Base-by-base conservation (phyloP, 148 eudicot species). In the Vaccinium vitisidaea region DNA sequence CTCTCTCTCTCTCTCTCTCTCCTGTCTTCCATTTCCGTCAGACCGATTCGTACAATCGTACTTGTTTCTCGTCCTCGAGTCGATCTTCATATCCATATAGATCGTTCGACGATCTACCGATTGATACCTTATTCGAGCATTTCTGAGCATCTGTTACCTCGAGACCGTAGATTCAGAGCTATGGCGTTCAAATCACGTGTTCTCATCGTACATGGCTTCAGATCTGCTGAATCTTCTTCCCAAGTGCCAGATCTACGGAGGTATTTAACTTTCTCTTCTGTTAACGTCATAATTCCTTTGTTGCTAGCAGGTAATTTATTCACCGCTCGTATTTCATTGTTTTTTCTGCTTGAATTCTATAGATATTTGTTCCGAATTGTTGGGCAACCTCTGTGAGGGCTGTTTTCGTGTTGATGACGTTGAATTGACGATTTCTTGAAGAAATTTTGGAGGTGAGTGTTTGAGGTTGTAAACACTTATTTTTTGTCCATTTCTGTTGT, bases 71-170 rank as follows among this genome's bases (percentile, higher is more conserved):
- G 4, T 32, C 39, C 61, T 48, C 4, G 13, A 48, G 39, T 14
- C 16, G 46, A 2, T 55, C 27, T 76, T 30, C 61, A 15, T 39
- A 85, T 80, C 78, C n/a, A 12, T 1, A 3, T 81, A 49, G 85
- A 81, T 87, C 88, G 88, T 39, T 63, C 30, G 54, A 46, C 70
- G 89, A 84, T 87, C 87, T 85, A 83, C 79, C 19, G 19, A 69
- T 84, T 71, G 88, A 82, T 13, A 49, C 85, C 74, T 69, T 84
- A 39, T 81, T 85, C 65, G 49, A 58, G 81, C 4, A 1, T 58
- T 61, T 53, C n/a, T 2, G 19, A 18, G 32, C 13, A 43, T 27
- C 48, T 52, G 8, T 56, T 46, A 4, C 11, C 48, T 56, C 16
- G 4, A 27, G 14, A 6, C 11, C 46, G 15, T 14, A 18, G 54